A percentile compares a stretch with the other conserved stretches of the same genome.
These are phyloP conservation scores for Xylaria curta DNA, from an alignment of 495 filamentous ascomycete genomes.

Conservation along the genomic window DNA sequence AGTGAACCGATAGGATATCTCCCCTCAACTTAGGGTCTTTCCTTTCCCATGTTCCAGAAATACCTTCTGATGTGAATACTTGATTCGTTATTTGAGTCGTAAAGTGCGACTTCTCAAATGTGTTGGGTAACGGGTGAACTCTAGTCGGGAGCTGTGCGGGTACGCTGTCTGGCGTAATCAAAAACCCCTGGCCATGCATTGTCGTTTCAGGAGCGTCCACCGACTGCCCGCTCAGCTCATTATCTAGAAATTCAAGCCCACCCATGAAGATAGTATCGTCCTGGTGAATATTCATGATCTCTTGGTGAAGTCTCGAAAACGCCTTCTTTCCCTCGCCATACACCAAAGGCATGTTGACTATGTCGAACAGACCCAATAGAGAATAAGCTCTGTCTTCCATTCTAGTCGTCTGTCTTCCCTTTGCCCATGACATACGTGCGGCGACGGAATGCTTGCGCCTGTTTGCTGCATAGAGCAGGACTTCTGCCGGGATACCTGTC, in stretches of 20 bases:
- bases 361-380: constrained; percentile 23
- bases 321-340: constrained; percentile 22
- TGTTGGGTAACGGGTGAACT: too few species aligned
- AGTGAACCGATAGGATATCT: not conserved
- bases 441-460: constrained; percentile 14
- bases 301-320: constrained; percentile 10
- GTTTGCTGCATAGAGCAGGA: not conserved
- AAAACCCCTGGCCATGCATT: too few species aligned
- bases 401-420: constrained; percentile 20
- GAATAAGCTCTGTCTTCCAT: constrained; percentile 27
- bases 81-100: too few species aligned
- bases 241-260: not conserved
- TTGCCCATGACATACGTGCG: constrained; percentile 26
- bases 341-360: constrained; percentile 20
- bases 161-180: constrained; percentile 2
- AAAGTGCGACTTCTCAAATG: too few species aligned
- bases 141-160: not conserved
- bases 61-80: too few species aligned
- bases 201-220: too few species aligned
- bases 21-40: constrained; percentile 8
- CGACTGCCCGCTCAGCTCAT: too few species aligned
- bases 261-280: constrained; percentile 18
- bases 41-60: too few species aligned
- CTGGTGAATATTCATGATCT: not conserved
- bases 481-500: constrained; percentile 33